A percentile compares a stretch with the other conserved stretches of the same genome.
Evolutionary conservation across 352 stramenopile species (phyloP).

Genomic region (Aphanomyces astaci): DNA sequence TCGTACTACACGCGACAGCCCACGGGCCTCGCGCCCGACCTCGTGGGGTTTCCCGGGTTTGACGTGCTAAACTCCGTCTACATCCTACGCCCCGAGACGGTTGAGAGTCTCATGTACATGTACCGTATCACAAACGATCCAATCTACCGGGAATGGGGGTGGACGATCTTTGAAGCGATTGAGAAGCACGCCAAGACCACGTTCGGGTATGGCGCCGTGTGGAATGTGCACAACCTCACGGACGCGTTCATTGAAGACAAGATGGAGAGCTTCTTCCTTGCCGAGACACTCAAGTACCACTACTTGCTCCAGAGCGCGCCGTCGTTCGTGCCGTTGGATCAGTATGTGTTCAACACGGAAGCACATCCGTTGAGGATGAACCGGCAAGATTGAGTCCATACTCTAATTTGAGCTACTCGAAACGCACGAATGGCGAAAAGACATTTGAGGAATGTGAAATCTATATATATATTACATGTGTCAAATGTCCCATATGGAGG

Average conservation of each 20-base stretch:
- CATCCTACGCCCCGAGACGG: slow-evolving; percentile 91
- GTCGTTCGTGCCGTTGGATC: slow-evolving; percentile 81
- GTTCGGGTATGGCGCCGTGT: slow-evolving; percentile 78
- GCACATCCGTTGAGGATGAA: too few relatives aligned
- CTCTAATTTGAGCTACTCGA: too few relatives aligned
- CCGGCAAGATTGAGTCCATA: too few relatives aligned
- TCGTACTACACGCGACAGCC: slow-evolving; percentile 90
- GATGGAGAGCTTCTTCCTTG: slow-evolving; percentile 98
- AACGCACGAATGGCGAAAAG: too few relatives aligned
- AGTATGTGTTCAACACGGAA: slow-evolving; percentile 96
- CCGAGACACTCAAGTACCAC: slow-evolving; percentile 98
- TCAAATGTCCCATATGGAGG: too few relatives aligned
- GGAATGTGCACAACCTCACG: slow-evolving; percentile 32
- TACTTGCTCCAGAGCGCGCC: slow-evolving; percentile 90
- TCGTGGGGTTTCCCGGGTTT: slow-evolving; percentile 81
- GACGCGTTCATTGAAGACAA: slow-evolving; percentile 79
- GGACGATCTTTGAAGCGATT: slow-evolving; percentile 92
- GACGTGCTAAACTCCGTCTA: slow-evolving; percentile 70
- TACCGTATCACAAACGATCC: slow-evolving; percentile 91
- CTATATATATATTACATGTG: too few relatives aligned
- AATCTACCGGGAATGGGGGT: slow-evolving; percentile 93
- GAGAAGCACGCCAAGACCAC: slow-evolving; percentile 87
- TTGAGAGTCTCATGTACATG: slow-evolving; percentile 95
- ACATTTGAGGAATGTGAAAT: too few relatives aligned
- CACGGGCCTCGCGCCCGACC: slow-evolving; percentile 91